Conservation (phyloP, 2,329 filamentous ascomycete species). For the Penicillium sp. region DNA sequence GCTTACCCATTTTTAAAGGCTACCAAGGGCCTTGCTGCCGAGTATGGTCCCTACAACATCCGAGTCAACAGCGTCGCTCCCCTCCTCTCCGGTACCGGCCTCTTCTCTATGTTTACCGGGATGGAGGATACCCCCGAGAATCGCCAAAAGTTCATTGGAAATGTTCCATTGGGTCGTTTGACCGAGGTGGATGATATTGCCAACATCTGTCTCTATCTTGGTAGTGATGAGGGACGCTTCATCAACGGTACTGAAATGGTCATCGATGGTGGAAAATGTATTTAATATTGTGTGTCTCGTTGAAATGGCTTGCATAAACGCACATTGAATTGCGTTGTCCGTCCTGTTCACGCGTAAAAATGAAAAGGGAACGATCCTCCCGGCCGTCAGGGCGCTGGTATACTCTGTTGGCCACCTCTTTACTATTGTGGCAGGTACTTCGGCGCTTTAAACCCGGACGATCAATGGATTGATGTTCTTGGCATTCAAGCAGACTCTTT, state of each 20-base stretch:
- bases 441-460: background rate
- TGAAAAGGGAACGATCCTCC: background rate
- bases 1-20: conserved; percentile 45
- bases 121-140: conserved; percentile 52
- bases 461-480: too few relatives aligned
- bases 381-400: background rate
- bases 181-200: conserved; percentile 64
- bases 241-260: conserved; percentile 74
- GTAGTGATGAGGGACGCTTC: conserved; percentile 71
- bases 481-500: too few relatives aligned
- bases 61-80: conserved; percentile 74
- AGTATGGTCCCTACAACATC: conserved; percentile 73
- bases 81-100: conserved; percentile 67
- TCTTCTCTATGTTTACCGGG: conserved; percentile 55
- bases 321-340: too few relatives aligned
- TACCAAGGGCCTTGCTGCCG: conserved; percentile 69
- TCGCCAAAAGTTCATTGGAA: conserved; percentile 48
- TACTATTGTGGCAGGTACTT: background rate
- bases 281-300: conserved; percentile 25
- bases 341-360: too few relatives aligned
- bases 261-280: conserved; percentile 60
- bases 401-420: background rate
- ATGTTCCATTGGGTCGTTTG: conserved; percentile 49
- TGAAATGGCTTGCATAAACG: too few relatives aligned
- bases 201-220: conserved; percentile 70